Evolutionary conservation across 495 filamentous ascomycete genomes (phyloP), one percentile per base, ranked within the genome.

Genomic region (Aspergillus egyptiacus): DNA sequence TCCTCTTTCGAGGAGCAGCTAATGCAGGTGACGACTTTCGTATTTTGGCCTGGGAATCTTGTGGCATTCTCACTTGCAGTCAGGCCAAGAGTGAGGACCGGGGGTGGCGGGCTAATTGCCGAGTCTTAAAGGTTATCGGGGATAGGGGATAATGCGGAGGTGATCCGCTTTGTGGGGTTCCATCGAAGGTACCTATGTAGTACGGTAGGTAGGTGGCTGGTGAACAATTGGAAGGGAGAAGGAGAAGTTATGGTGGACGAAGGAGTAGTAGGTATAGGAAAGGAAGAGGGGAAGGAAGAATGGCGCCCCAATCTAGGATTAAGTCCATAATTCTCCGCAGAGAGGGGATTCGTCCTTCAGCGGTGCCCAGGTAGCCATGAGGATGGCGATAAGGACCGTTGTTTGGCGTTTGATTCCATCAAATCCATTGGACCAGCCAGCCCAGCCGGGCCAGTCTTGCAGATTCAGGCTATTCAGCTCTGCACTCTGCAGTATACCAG

Each of bases 1-100:
- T 81, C 48, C 91, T 81, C 71, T 95, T 96, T 53, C 87, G 79
- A 31, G 79, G 75, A 17, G 59, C 37, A 17, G 46, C 27, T 7
- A 51, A n/a, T 28, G 41, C 37, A 22, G 58, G 20, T 20, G 56
- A 41, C 9, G 57, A 32, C 49, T 65, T 65, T 47, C 64, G 62
- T 34, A 55, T 44, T 56, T 64, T 65, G 15, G 48, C 57, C 42
- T 61, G 59, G 6, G 64, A 41, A 37, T 56, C 30, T 10, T 63
- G 51, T 17, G 65, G 62, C 54, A 61, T 58, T 10, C 31, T 44
- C 15, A 20, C 8, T 19, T 13, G 46, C 9, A 11, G 23, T 10
- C 25, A 50, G 42, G 20, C 23, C 48, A 20, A 34, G 20, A 20
- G 7, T 44, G 43, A 22, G 27, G 33, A 37, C 37, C 37, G 30